Conservation (phyloP, 371 early-diverging fungal genomes). For the Mortierella sp. region DNA sequence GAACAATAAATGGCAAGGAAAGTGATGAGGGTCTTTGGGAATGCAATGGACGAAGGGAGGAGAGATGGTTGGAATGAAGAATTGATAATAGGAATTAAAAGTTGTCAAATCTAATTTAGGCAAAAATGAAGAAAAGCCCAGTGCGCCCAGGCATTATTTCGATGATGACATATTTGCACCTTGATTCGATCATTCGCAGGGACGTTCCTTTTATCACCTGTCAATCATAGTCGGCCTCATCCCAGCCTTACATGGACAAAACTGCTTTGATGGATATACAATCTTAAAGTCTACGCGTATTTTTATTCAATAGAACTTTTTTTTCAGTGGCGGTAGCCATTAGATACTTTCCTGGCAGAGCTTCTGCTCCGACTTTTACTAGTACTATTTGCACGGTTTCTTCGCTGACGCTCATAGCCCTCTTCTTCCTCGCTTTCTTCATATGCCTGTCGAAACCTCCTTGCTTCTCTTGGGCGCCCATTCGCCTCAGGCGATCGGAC, state of each 20-base stretch:
- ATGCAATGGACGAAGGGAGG: neutral
- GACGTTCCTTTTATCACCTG: too few species aligned
- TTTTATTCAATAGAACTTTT: neutral
- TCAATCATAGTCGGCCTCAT: too few species aligned
- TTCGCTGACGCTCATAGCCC: neutral
- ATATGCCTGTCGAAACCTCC: neutral
- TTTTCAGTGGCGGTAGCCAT: neutral
- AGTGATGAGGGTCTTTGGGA: neutral
- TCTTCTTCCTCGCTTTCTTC: neutral
- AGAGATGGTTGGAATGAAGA: neutral
- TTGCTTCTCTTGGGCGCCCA: neutral
- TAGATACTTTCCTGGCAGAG: neutral
- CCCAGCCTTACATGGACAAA: too few species aligned
- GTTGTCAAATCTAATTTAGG: neutral
- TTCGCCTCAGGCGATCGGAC: neutral
- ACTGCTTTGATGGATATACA: neutral
- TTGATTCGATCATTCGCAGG: too few species aligned
- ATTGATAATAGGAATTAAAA: neutral
- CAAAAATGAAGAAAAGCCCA: neutral
- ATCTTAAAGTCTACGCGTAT: neutral
- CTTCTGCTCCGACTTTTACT: conserved; percentile 1
- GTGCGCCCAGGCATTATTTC: too few species aligned
- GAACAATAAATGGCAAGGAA: neutral
- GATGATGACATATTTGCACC: neutral
- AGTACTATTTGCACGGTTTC: neutral